Conservation (phyloP, 2,329 filamentous ascomycete genomes). For the Colletotrichum zoysiae region DNA sequence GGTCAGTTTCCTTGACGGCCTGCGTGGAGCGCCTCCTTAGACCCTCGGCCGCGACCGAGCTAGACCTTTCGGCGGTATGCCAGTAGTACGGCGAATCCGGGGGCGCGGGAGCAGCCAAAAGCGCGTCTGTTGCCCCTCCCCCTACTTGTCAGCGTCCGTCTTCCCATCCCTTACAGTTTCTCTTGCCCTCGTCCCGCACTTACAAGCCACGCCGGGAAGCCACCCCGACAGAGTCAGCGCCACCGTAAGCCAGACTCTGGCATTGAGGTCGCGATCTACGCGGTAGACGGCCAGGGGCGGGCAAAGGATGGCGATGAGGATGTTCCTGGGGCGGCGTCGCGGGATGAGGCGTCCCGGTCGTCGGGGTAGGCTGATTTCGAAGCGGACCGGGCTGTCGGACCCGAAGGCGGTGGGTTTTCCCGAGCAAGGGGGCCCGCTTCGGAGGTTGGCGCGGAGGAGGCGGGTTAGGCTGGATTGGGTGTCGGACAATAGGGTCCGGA, state of each 20-base stretch:
- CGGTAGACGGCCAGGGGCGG: slow-evolving; percentile 10
- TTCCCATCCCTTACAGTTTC: neutral
- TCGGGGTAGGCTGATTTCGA: slow-evolving; percentile 1
- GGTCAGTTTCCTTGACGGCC: neutral
- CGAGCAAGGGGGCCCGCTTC: neutral
- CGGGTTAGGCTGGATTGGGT: slow-evolving; percentile 11
- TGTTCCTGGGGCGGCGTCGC: neutral
- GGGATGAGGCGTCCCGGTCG: neutral
- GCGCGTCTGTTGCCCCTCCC: neutral
- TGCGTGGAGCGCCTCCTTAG: neutral
- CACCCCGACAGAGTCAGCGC: slow-evolving; percentile 1
- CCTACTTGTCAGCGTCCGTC: neutral
- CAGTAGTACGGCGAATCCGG: slow-evolving; percentile 10
- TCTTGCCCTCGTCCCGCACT: neutral
- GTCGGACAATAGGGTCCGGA: slow-evolving; percentile 9
- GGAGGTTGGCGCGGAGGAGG: neutral
- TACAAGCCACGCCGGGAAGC: slow-evolving; percentile 14
- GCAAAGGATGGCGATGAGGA: neutral
- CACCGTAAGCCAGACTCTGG: neutral
- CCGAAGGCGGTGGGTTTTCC: neutral
- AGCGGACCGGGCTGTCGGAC: neutral
- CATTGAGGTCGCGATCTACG: neutral
- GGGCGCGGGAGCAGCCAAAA: neutral
- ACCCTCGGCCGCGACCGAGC: neutral
- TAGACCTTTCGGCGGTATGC: slow-evolving; percentile 15